Evolutionary conservation across 805 yeast genomes (phyloP).

Genomic region (Monosporozyma unispora): DNA sequence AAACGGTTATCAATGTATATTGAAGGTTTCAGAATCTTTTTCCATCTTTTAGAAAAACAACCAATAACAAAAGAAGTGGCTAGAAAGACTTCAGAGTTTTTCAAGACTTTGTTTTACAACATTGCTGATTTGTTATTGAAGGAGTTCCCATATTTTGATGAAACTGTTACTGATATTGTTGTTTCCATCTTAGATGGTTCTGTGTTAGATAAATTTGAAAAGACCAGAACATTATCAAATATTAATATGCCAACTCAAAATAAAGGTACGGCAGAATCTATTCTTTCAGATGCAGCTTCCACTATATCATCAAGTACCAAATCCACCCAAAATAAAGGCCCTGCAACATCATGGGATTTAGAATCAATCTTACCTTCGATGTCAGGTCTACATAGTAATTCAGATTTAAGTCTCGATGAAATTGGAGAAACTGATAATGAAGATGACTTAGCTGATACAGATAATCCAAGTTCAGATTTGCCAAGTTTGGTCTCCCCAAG

Average conservation of each 20-base stretch:
- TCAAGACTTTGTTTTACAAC: constrained; percentile 17
- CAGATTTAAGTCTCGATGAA: not conserved
- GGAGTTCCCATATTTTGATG: constrained; percentile 14
- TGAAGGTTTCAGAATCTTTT: constrained; percentile 29
- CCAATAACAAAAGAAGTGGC: constrained; percentile 14
- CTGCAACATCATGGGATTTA: constrained; percentile 1
- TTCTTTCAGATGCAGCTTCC: not conserved
- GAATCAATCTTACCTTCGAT: constrained; percentile 1
- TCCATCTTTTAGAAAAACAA: constrained; percentile 15
- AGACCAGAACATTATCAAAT: constrained; percentile 3
- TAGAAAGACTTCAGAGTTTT: constrained; percentile 14
- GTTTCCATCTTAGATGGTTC: constrained; percentile 14
- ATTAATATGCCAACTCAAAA: not conserved
- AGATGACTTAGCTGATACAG: not conserved
- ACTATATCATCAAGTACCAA: not conserved
- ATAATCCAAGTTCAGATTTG: not conserved
- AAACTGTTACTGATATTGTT: constrained; percentile 12
- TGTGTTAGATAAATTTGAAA: constrained; percentile 8
- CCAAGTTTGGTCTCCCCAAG: not conserved
- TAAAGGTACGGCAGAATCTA: not conserved
- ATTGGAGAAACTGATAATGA: not conserved
- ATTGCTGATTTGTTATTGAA: constrained; percentile 16
- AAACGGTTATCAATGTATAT: constrained; percentile 24
- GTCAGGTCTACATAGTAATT: not conserved
- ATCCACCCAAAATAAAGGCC: not conserved